A percentile compares a stretch with the other conserved stretches of the same genome.
Conservation (phyloP, 2,329 filamentous ascomycete genomes). For the Pyrenochaeta sp. region DNA sequence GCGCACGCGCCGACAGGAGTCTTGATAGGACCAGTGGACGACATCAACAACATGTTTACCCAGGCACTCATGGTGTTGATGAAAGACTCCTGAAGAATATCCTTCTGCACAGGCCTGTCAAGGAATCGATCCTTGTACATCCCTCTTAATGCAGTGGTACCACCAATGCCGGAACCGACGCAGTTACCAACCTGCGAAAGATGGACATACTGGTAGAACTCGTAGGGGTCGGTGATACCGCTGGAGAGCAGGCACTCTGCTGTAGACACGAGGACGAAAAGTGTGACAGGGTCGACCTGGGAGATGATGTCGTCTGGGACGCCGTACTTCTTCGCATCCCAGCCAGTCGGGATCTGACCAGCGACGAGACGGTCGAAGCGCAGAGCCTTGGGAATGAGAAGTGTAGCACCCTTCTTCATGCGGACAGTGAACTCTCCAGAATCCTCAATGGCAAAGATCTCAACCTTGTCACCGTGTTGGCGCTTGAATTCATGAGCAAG, state of each 20-base stretch:
- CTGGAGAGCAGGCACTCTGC: slow-evolving; percentile 89
- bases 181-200: slow-evolving; percentile 98
- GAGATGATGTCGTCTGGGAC: slow-evolving; percentile 97
- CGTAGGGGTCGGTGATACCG: slow-evolving; percentile 98
- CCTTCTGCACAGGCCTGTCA: slow-evolving; percentile 97
- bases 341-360: slow-evolving; percentile 95
- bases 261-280: slow-evolving; percentile 93
- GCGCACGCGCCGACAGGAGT: slow-evolving; percentile 97
- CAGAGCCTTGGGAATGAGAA: slow-evolving; percentile 96
- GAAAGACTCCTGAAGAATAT: slow-evolving; percentile 98
- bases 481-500: slow-evolving; percentile 97
- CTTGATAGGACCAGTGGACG: slow-evolving; percentile 97
- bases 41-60: slow-evolving; percentile 99
- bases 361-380: slow-evolving; percentile 97
- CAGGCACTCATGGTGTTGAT: slow-evolving; percentile 99
- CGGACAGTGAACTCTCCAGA: slow-evolving; percentile 94
- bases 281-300: slow-evolving; percentile 94
- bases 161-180: slow-evolving; percentile 97
- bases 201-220: slow-evolving; percentile 99
- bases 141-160: slow-evolving; percentile 86
- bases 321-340: slow-evolving; percentile 96
- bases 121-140: slow-evolving; percentile 99
- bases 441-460: slow-evolving; percentile 93
- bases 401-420: slow-evolving; percentile 91
- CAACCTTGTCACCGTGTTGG: slow-evolving; percentile 96